Percentiles rank a stretch among this genome's conserved stretches.
Conservation (phyloP, 2,329 filamentous ascomycete genomes). For the Sporothrix globosa region DNA sequence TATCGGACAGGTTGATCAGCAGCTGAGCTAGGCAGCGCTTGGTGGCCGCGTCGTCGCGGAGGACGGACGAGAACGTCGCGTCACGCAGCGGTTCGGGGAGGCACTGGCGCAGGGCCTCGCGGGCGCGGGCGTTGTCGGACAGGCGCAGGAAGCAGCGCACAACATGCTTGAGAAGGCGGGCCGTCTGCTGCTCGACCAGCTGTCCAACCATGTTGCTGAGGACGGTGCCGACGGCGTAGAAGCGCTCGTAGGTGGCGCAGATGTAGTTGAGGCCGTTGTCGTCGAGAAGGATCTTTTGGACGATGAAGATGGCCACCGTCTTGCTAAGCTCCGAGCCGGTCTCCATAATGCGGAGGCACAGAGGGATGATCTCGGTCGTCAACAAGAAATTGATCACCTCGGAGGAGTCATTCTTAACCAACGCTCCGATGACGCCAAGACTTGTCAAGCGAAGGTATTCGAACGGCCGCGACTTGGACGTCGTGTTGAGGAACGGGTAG, state of each 20-base stretch:
- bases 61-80: conserved; percentile 93
- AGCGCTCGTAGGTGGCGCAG: conserved; percentile 96
- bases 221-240: conserved; percentile 96
- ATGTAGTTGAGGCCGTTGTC: conserved; percentile 98
- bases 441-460: conserved; percentile 96
- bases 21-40: conserved; percentile 98
- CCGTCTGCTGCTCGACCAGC: conserved; percentile 96
- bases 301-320: conserved; percentile 98
- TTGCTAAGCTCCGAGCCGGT: conserved; percentile 98
- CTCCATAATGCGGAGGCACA: conserved; percentile 98
- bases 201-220: conserved; percentile 98
- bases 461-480: conserved; percentile 95
- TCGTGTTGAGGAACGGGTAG: conserved; percentile 98
- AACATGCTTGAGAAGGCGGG: conserved; percentile 93
- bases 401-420: conserved; percentile 98
- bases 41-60: conserved; percentile 94
- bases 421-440: conserved; percentile 90
- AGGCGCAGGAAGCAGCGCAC: conserved; percentile 96
- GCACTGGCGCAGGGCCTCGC: conserved; percentile 92
- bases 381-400: conserved; percentile 99
- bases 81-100: conserved; percentile 98
- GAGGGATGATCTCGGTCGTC: conserved; percentile 96
- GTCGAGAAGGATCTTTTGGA: conserved; percentile 97
- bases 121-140: conserved; percentile 92
- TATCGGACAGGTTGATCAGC: conserved; percentile 93